Percentiles rank a stretch among this genome's conserved stretches.
Conservation (phyloP, 75 land plant genomes). For the Adiantum capillusveneris region DNA sequence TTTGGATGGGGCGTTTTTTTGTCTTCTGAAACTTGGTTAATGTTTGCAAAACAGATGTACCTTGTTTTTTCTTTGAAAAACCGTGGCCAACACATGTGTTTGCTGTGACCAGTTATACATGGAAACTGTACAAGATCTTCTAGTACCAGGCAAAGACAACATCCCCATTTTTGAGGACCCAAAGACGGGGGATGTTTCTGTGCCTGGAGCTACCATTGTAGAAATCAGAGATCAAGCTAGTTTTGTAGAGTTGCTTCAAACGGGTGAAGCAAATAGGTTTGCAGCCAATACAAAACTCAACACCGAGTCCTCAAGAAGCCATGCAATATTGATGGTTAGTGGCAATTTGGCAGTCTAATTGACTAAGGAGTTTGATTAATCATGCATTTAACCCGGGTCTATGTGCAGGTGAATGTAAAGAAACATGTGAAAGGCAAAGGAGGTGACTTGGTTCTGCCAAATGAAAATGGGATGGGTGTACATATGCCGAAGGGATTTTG, state of each 20-base stretch:
- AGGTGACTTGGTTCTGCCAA: constrained; percentile 34
- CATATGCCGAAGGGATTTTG: constrained; percentile 38
- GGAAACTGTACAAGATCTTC: constrained; percentile 96
- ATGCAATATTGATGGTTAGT: constrained; percentile 91
- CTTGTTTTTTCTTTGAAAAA: background rate
- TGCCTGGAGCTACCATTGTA: constrained; percentile 84
- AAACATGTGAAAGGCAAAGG: constrained; percentile 46
- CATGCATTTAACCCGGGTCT: background rate
- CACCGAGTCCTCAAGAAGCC: constrained; percentile 98
- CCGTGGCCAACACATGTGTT: background rate
- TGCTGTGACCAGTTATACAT: constrained; percentile 68
- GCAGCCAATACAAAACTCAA: constrained; percentile 97
- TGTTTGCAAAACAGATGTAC: background rate
- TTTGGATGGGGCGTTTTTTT: no score
- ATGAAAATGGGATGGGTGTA: constrained; percentile 52
- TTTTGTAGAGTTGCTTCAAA: constrained; percentile 68
- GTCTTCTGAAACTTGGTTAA: no score
- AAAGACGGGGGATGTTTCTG: constrained; percentile 91
- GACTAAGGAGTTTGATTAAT: background rate
- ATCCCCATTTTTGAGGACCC: constrained; percentile 95
- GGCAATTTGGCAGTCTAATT: background rate
- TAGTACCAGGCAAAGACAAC: constrained; percentile 84
- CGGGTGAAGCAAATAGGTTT: constrained; percentile 91
- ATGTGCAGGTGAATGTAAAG: constrained; percentile 74
- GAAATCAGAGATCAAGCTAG: constrained; percentile 71